These are phyloP conservation scores for Fusarium newnesense DNA, from an alignment of 2,329 filamentous ascomycete genomes.

Conservation along the genomic window DNA sequence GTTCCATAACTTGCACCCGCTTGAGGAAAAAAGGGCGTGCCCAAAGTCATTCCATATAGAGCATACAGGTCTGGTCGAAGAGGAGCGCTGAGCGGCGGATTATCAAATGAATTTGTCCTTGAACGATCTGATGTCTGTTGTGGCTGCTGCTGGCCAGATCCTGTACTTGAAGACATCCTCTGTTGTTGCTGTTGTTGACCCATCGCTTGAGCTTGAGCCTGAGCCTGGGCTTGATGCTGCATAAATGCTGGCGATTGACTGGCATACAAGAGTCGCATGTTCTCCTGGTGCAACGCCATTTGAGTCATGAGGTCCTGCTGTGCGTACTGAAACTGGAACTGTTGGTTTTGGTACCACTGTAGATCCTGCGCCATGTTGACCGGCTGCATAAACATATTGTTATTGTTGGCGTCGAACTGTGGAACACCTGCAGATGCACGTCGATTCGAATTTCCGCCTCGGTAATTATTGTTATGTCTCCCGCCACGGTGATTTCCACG, in stretches of 20 bases:
- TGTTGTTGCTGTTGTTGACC: slow-evolving; percentile 51
- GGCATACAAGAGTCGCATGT: slow-evolving; percentile 51
- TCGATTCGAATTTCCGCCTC: slow-evolving; percentile 58
- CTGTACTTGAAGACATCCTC: slow-evolving; percentile 29
- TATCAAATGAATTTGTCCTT: slow-evolving; percentile 72
- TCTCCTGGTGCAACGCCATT: slow-evolving; percentile 54
- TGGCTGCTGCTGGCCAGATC: slow-evolving; percentile 45
- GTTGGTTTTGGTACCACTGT: slow-evolving; percentile 59
- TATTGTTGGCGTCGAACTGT: slow-evolving; percentile 58
- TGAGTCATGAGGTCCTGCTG: slow-evolving; percentile 55
- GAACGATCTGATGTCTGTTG: slow-evolving; percentile 58
- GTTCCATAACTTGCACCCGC: slow-evolving; percentile 57
- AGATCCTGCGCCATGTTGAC: slow-evolving; percentile 60
- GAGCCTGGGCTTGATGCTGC: slow-evolving; percentile 44
- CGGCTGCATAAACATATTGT: slow-evolving; percentile 55
- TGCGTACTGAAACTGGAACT: slow-evolving; percentile 54
- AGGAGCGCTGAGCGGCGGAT: slow-evolving; percentile 67
- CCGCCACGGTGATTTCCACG: slow-evolving; percentile 61
- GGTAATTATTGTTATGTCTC: slow-evolving; percentile 58
- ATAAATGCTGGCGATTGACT: slow-evolving; percentile 48
- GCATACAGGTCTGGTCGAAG: slow-evolving; percentile 67
- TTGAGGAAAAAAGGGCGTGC: slow-evolving; percentile 60
- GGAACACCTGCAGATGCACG: slow-evolving; percentile 64
- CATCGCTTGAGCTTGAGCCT: slow-evolving; percentile 43
- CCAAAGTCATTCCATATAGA: slow-evolving; percentile 56